Conservation (phyloP, 305 asterid genomes). For the Fraxinus dipetala region DNA sequence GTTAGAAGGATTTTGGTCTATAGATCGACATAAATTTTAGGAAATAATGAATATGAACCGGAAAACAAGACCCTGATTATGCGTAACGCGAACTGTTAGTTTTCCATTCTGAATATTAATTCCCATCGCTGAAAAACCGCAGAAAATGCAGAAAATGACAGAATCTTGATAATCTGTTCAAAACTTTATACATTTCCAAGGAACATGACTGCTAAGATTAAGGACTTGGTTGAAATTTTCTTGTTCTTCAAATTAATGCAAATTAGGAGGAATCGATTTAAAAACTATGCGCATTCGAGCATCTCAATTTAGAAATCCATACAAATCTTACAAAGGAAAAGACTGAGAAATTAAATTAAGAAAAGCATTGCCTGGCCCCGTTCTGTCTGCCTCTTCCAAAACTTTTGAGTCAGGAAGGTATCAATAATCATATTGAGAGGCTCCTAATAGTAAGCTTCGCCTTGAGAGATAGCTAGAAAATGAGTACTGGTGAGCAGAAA, state of each 20-base stretch:
- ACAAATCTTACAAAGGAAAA: neutral
- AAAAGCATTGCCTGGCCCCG: conserved; percentile 38
- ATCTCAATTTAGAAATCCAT: neutral
- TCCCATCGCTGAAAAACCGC: neutral
- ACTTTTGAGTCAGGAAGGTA: neutral
- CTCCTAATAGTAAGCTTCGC: neutral
- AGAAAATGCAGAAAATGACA: neutral
- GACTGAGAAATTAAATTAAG: neutral
- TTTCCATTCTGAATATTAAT: neutral
- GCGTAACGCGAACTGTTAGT: neutral
- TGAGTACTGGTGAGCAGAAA: neutral
- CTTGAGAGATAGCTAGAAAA: neutral
- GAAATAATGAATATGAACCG: neutral
- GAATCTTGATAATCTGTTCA: neutral
- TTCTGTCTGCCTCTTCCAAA: conserved; percentile 40
- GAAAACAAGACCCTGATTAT: neutral
- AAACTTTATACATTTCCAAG: neutral
- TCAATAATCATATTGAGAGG: neutral
- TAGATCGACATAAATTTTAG: neutral
- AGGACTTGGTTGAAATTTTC: neutral
- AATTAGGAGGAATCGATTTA: neutral
- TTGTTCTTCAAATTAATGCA: neutral
- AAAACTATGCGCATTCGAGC: neutral
- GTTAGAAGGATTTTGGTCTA: neutral
- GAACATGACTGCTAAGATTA: neutral